These are phyloP conservation scores for Cinnamomum chago DNA, from an alignment of 164 flowering plant genomes.

Conservation along the genomic window DNA sequence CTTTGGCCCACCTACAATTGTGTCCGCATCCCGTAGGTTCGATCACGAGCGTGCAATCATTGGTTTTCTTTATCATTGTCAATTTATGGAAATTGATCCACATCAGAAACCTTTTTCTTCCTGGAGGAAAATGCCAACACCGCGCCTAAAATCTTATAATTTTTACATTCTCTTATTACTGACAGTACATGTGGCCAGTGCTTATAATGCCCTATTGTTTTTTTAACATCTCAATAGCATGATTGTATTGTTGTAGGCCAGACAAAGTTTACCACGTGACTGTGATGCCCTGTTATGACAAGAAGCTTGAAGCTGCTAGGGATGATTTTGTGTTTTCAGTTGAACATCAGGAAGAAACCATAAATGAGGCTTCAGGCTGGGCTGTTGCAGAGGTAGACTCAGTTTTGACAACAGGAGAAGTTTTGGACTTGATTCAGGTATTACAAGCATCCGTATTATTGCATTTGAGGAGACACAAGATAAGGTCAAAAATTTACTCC, in stretches of 20 bases:
- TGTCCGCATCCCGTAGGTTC: no score
- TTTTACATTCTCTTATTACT: not conserved
- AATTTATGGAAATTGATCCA: no score
- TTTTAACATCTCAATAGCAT: slow-evolving; percentile 8
- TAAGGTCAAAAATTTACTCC: not conserved
- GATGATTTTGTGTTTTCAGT: slow-evolving; percentile 78
- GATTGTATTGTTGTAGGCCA: slow-evolving; percentile 43
- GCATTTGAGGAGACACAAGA: not conserved
- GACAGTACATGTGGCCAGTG: not conserved
- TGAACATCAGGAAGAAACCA: slow-evolving; percentile 35
- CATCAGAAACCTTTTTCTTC: no score
- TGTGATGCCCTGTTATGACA: slow-evolving; percentile 99
- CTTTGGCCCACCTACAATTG: no score
- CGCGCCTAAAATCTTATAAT: no score
- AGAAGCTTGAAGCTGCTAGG: slow-evolving; percentile 95
- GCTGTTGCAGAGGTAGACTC: slow-evolving; percentile 81
- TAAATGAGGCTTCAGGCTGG: slow-evolving; percentile 17
- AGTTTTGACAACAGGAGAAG: slow-evolving; percentile 94
- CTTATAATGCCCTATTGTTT: not conserved
- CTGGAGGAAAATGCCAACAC: no score
- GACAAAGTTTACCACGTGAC: slow-evolving; percentile 88
- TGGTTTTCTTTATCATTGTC: no score
- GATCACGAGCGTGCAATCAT: no score
- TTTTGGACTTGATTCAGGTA: slow-evolving; percentile 88
- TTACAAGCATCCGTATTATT: not conserved